phyloP scores from a whole-genome alignment of 2,329 filamentous ascomycete species.

The Fusarium sp. region DNA sequence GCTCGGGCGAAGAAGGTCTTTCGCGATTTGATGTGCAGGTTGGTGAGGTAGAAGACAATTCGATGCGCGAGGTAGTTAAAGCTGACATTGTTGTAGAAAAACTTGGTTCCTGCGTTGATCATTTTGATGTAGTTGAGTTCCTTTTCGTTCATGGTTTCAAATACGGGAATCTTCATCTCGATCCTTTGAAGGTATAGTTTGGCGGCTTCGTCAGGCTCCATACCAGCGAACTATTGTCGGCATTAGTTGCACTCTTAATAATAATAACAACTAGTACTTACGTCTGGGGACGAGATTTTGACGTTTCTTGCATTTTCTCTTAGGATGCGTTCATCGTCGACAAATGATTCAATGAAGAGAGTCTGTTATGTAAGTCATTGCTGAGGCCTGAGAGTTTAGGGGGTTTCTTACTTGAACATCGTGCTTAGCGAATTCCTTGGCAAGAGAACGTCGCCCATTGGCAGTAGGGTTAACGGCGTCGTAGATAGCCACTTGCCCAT shows the following conservation, averaged over 20 bases:
- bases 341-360: slow-evolving; percentile 95
- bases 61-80: slow-evolving; percentile 97
- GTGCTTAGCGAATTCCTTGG: slow-evolving; percentile 97
- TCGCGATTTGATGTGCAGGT: slow-evolving; percentile 94
- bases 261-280: slow-evolving; percentile 57
- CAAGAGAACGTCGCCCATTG: slow-evolving; percentile 82
- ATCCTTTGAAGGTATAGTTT: slow-evolving; percentile 92
- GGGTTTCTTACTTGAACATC: slow-evolving; percentile 78
- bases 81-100: slow-evolving; percentile 96
- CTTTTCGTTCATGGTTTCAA: slow-evolving; percentile 94
- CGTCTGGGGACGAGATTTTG: slow-evolving; percentile 97
- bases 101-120: slow-evolving; percentile 95
- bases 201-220: slow-evolving; percentile 92
- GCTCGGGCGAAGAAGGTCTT: slow-evolving; percentile 94
- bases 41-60: slow-evolving; percentile 98
- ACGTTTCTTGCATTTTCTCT: slow-evolving; percentile 97
- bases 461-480: slow-evolving; percentile 96
- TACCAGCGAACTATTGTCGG: slow-evolving; percentile 78
- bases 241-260: slow-evolving; percentile 10
- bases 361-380: slow-evolving; percentile 67
- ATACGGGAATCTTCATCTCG: slow-evolving; percentile 91
- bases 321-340: slow-evolving; percentile 92
- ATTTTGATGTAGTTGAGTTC: slow-evolving; percentile 99
- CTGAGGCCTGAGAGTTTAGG: neutral
- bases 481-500: slow-evolving; percentile 98